Evolutionary conservation across 805 yeast genomes (phyloP).

Genomic region (Pichia exigua): DNA sequence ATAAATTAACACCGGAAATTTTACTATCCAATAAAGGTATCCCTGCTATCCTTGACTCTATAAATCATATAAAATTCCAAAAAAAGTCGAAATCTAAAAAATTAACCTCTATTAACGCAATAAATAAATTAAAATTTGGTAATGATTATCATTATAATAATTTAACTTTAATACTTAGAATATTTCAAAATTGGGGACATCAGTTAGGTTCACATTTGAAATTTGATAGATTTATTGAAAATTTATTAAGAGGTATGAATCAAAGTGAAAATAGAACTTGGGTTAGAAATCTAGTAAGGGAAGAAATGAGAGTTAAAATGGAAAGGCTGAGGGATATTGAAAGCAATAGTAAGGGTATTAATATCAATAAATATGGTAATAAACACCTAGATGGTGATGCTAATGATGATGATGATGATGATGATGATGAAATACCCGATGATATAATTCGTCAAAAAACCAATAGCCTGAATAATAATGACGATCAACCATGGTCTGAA

Average conservation of each 20-base stretch:
- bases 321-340: background rate
- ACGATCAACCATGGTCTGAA: conserved; percentile 9
- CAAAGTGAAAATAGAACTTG: conserved; percentile 33
- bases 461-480: background rate
- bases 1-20: conserved; percentile 44
- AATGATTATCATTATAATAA: conserved; percentile 42
- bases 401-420: background rate
- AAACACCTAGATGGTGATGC: background rate
- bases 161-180: conserved; percentile 39
- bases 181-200: conserved; percentile 73
- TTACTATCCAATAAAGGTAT: conserved; percentile 50
- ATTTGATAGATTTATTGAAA: conserved; percentile 57
- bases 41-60: conserved; percentile 37
- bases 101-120: conserved; percentile 15
- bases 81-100: conserved; percentile 1
- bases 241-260: conserved; percentile 44
- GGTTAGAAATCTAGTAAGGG: conserved; percentile 32
- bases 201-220: conserved; percentile 71
- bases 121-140: conserved; percentile 14
- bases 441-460: background rate
- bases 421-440: background rate
- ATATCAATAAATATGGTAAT: background rate
- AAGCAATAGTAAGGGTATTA: too few relatives aligned
- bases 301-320: conserved; percentile 27
- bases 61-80: conserved; percentile 29